Conservation (phyloP, 192 early-diverging fungal species). For the Cetraspora pellucida region DNA sequence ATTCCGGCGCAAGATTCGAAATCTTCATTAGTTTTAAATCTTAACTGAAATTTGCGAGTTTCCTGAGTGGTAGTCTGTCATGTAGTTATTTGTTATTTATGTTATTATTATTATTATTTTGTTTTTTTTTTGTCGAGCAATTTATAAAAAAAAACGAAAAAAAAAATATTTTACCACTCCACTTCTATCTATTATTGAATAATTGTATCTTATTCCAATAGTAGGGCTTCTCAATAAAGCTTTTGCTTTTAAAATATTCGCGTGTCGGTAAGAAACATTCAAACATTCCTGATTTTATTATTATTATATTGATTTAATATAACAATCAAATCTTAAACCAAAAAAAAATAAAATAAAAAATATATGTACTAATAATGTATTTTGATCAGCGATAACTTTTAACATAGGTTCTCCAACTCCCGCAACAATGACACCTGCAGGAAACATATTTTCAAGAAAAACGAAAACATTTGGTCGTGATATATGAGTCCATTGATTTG, state of each 20-base stretch:
- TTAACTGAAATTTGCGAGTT: constrained; percentile 7
- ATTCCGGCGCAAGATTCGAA: constrained; percentile 1
- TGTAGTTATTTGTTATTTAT: not conserved
- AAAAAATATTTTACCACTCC: not conserved
- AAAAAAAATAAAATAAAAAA: no score
- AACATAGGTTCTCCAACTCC: not conserved
- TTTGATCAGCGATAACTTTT: constrained; percentile 4
- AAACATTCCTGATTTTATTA: not conserved
- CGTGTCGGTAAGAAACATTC: not conserved
- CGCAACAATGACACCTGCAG: not conserved
- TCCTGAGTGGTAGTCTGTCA: not conserved
- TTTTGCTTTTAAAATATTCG: not conserved
- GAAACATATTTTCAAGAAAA: not conserved
- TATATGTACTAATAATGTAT: not conserved
- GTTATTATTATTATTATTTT: not conserved
- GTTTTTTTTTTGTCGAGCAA: not conserved
- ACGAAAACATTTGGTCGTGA: not conserved
- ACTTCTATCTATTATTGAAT: not conserved
- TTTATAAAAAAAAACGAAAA: not conserved
- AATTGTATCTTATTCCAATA: constrained; percentile 13
- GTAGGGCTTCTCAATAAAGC: constrained; percentile 4
- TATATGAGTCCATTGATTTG: not conserved
- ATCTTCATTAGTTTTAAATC: not conserved
- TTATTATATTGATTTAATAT: not conserved
- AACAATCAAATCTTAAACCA: not conserved